These are phyloP conservation scores for Cubamyces sp. DNA, from an alignment of 768 basidiomycete species.

Conservation along the genomic window DNA sequence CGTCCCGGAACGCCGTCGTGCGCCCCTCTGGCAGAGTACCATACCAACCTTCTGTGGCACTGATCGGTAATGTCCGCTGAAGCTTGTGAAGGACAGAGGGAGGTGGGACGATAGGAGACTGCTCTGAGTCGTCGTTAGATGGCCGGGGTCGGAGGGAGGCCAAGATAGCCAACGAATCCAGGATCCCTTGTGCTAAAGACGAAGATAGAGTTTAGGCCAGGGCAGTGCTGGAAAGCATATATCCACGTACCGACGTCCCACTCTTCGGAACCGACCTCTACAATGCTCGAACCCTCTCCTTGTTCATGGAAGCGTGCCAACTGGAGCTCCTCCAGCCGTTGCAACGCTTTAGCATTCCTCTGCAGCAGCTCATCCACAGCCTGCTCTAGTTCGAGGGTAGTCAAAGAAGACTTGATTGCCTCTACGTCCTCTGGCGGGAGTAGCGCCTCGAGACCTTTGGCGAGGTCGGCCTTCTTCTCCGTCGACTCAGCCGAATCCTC, in stretches of 20 bases:
- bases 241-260: slow-evolving; percentile 73
- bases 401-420: slow-evolving; percentile 62
- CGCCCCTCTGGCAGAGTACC: slow-evolving; percentile 68
- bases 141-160: slow-evolving; percentile 72
- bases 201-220: neutral
- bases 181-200: slow-evolving; percentile 66
- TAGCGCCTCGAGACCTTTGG: slow-evolving; percentile 53
- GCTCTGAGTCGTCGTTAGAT: slow-evolving; percentile 42
- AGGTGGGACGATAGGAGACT: slow-evolving; percentile 61
- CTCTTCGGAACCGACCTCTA: slow-evolving; percentile 76
- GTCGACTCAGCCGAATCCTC: slow-evolving; percentile 20
- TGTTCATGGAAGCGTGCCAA: slow-evolving; percentile 52
- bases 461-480: slow-evolving; percentile 37
- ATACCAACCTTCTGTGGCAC: slow-evolving; percentile 68
- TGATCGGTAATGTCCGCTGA: slow-evolving; percentile 67
- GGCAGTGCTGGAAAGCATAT: slow-evolving; percentile 16
- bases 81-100: slow-evolving; percentile 68
- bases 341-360: slow-evolving; percentile 64
- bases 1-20: slow-evolving; percentile 68
- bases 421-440: slow-evolving; percentile 59
- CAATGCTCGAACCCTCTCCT: slow-evolving; percentile 46
- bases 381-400: slow-evolving; percentile 65
- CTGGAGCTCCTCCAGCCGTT: slow-evolving; percentile 69
- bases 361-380: slow-evolving; percentile 71
- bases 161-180: slow-evolving; percentile 69